Evolutionary conservation across 352 stramenopile species (phyloP), one percentile per base, ranked within the genome.

Genomic region (Phytopythium kandeliae): DNA sequence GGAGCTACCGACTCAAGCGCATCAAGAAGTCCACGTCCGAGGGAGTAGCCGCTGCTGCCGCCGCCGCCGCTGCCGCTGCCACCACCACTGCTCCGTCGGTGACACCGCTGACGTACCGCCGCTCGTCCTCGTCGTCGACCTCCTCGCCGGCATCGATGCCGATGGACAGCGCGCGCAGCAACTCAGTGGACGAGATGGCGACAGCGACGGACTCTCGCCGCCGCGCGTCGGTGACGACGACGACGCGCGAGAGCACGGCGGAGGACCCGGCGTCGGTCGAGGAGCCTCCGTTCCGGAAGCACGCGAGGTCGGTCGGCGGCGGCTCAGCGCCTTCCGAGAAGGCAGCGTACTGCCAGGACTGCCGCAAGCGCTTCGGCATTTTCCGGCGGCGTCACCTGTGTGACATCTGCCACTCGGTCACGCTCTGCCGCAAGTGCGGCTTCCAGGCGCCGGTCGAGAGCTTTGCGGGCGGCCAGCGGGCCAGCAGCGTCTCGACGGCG

Each of bases 361-460:
- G 74, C 42, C 62, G 64, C 44, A 86, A 86, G 55, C 74, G 72
- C 49, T 86, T 86, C 51, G 72, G 75, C 33, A 65, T 86, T 21
- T 86, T 86, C 57, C 68, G 75, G 12, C 70, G 68, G 30, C 67
- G 65, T 1, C 67, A 71, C 40, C 53, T 84, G 49, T 86, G 75
- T 49, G 71, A 81, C 57, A 73, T 74, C 36, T 86, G 75, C 40
- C 69, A 83, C 53, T 68, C 63, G 1, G 62, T 79, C 24, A 63
- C 62, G 22, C 51, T 86, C 36, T 86, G 75, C 55, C 72, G 75
- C 24, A 79, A 79, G 53, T 86, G 75, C 41, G 70, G 75, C 31
- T 70, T 65, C 16, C 69, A 77, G 46, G 65, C 73, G 22, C 67
- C 73, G 0, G 48, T 69, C 15, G 68, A 81, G 53, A 71, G 58